phyloP scores from a whole-genome alignment of 1,284 basidiomycete species.

The Tausonia pullulans region DNA sequence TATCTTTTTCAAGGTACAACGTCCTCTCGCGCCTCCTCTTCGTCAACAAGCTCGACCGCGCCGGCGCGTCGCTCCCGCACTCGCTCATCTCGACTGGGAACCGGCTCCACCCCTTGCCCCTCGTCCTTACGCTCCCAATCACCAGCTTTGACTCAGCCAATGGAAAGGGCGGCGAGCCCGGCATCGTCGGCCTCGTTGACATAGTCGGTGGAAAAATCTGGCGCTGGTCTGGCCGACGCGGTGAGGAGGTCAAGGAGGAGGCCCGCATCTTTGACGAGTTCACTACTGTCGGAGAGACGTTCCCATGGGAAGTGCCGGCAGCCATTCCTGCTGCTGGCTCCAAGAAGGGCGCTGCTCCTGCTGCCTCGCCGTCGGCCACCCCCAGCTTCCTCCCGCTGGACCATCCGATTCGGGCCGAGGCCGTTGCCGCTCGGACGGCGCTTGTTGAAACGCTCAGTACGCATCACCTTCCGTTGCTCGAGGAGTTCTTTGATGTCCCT shows the following conservation, averaged over 20 bases:
- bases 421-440: constrained; percentile 53
- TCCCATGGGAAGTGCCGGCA: constrained; percentile 14
- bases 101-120: constrained; percentile 61
- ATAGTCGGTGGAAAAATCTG: constrained; percentile 68
- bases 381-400: constrained; percentile 16
- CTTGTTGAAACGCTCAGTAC: constrained; percentile 67
- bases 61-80: constrained; percentile 62
- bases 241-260: constrained; percentile 18
- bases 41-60: constrained; percentile 76
- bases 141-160: constrained; percentile 55
- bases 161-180: constrained; percentile 58
- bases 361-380: not conserved
- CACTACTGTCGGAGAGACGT: constrained; percentile 7
- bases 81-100: constrained; percentile 59
- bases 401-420: constrained; percentile 55
- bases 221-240: constrained; percentile 50
- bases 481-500: constrained; percentile 39
- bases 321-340: not conserved
- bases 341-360: not conserved
- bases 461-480: constrained; percentile 67
- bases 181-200: constrained; percentile 64
- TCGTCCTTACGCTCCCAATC: constrained; percentile 62
- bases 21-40: constrained; percentile 69
- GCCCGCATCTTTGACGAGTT: constrained; percentile 15
- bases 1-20: constrained; percentile 47